phyloP scores from a whole-genome alignment of 148 eudicot species.

The Heliosperma pusillum region DNA sequence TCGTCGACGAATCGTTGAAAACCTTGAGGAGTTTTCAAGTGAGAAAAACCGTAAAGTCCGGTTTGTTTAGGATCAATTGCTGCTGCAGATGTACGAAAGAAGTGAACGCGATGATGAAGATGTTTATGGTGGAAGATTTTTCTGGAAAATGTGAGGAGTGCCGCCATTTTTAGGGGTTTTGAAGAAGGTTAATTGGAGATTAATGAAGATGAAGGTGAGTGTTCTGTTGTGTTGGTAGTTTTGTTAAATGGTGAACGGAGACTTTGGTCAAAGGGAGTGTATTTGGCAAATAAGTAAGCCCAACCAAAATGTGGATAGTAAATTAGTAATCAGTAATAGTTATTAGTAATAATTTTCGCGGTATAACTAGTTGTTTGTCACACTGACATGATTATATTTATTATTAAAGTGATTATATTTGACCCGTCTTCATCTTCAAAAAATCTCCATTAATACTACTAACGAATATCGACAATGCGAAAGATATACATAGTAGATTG shows the following conservation, averaged over 20 bases:
- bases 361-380: no score
- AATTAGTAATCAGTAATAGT: no score
- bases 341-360: no score
- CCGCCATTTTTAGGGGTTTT: conserved; percentile 26
- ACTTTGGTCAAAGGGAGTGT: not conserved
- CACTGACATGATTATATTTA: no score
- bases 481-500: no score
- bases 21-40: conserved; percentile 67
- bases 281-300: no score
- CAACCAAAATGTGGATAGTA: no score
- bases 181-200: not conserved
- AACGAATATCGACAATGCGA: no score
- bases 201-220: not conserved
- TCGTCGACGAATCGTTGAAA: conserved; percentile 86
- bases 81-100: conserved; percentile 42
- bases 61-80: conserved; percentile 36
- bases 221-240: not conserved
- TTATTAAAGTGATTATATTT: no score
- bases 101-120: conserved; percentile 8
- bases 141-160: conserved; percentile 13
- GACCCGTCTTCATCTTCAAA: no score
- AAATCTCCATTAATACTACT: no score
- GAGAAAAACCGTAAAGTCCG: conserved; percentile 76
- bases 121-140: conserved; percentile 19
- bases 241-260: not conserved